These are phyloP conservation scores for Rhodamnia argentea DNA, from an alignment of 345 rosid genomes.

Conservation along the genomic window DNA sequence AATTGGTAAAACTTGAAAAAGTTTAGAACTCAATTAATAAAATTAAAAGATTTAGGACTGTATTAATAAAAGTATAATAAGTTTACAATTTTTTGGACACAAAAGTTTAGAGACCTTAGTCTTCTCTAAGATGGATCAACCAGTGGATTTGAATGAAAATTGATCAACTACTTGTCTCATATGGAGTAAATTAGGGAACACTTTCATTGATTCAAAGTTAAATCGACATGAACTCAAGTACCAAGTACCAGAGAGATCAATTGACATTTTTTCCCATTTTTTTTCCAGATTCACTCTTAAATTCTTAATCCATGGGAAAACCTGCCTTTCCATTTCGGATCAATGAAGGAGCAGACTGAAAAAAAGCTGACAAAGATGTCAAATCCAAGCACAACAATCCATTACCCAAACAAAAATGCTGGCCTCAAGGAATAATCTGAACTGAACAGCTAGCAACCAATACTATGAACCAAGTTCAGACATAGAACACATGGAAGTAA, in stretches of 20 bases:
- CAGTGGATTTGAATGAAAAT: background rate
- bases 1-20: too few species aligned
- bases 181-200: background rate
- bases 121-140: background rate
- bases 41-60: too few species aligned
- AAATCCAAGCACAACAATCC: background rate
- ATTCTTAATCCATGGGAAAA: background rate
- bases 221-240: background rate
- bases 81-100: too few species aligned
- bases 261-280: background rate
- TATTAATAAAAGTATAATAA: too few species aligned
- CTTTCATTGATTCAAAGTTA: background rate
- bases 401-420: background rate
- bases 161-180: background rate
- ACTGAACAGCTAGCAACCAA: background rate
- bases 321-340: background rate
- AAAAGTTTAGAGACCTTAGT: background rate
- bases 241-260: background rate
- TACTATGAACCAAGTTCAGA: background rate
- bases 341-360: background rate
- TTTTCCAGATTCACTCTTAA: background rate
- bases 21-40: too few species aligned
- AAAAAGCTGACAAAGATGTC: background rate
- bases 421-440: background rate
- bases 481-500: background rate